Evolutionary conservation across 1,284 basidiomycete genomes (phyloP).

Genomic region (Sporisorium iseilematis-ciliati): DNA sequence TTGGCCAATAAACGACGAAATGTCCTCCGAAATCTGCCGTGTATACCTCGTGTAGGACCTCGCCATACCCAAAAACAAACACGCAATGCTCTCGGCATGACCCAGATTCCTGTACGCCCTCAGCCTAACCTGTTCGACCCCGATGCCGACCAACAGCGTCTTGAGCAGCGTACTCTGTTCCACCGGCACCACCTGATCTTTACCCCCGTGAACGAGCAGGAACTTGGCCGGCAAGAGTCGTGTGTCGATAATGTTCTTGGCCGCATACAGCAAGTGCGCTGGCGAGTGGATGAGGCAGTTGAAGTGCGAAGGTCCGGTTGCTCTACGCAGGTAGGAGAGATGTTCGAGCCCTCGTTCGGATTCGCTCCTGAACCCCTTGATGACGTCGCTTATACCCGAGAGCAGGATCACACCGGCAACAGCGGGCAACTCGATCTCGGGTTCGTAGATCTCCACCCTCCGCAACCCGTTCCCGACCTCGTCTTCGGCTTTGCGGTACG

Average conservation of each 20-base stretch:
- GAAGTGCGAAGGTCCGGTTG: slow-evolving; percentile 69
- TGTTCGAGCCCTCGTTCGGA: slow-evolving; percentile 70
- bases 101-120: slow-evolving; percentile 68
- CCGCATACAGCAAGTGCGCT: slow-evolving; percentile 70
- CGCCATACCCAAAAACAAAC: slow-evolving; percentile 62
- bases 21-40: slow-evolving; percentile 64
- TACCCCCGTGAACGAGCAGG: slow-evolving; percentile 71
- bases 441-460: slow-evolving; percentile 69
- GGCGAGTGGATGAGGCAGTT: slow-evolving; percentile 70
- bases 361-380: slow-evolving; percentile 70
- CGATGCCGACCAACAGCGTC: slow-evolving; percentile 70
- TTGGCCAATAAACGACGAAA: slow-evolving; percentile 53
- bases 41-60: slow-evolving; percentile 67
- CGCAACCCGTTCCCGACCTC: slow-evolving; percentile 64
- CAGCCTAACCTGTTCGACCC: slow-evolving; percentile 67
- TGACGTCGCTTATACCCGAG: slow-evolving; percentile 70
- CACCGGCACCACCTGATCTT: slow-evolving; percentile 68
- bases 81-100: slow-evolving; percentile 68
- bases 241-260: slow-evolving; percentile 69
- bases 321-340: slow-evolving; percentile 68
- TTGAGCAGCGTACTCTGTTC: slow-evolving; percentile 70
- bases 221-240: slow-evolving; percentile 68
- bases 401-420: slow-evolving; percentile 70
- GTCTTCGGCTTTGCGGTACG: slow-evolving; percentile 49
- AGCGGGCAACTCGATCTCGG: slow-evolving; percentile 67